These are phyloP conservation scores for Skeletonema marinoi DNA, from an alignment of 108 stramenopile species.

Conservation along the genomic window DNA sequence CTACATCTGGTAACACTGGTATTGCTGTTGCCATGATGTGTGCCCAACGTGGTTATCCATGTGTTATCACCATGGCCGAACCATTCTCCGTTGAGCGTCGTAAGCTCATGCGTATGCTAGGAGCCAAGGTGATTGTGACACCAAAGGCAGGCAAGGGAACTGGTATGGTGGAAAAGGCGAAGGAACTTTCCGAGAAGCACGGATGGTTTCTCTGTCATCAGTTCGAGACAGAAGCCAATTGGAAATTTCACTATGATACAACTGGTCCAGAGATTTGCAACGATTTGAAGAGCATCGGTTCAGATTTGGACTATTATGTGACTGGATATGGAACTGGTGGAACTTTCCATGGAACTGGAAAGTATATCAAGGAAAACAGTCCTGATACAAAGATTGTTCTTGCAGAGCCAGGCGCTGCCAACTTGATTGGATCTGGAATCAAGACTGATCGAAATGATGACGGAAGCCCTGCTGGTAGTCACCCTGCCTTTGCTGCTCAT, in stretches of 20 bases:
- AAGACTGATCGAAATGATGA: constrained; percentile 57
- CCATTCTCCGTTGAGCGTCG: constrained; percentile 70
- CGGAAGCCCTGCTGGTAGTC: constrained; percentile 49
- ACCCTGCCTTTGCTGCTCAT: constrained; percentile 55
- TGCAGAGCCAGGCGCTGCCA: constrained; percentile 70
- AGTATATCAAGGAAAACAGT: constrained; percentile 57
- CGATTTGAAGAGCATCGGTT: constrained; percentile 50
- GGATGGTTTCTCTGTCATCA: constrained; percentile 76
- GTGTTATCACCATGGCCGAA: constrained; percentile 77
- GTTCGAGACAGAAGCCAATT: constrained; percentile 82
- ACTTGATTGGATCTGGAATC: constrained; percentile 64
- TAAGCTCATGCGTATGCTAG: constrained; percentile 71
- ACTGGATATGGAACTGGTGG: constrained; percentile 74
- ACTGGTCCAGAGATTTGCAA: constrained; percentile 76
- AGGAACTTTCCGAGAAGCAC: constrained; percentile 62
- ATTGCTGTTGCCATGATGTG: constrained; percentile 70
- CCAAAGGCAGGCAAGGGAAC: constrained; percentile 67
- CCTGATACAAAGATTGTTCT: constrained; percentile 69
- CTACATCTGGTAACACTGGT: constrained; percentile 95
- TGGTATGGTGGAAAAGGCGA: constrained; percentile 78
- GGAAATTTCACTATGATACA: constrained; percentile 71
- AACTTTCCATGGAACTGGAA: constrained; percentile 66
- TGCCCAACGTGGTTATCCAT: constrained; percentile 75
- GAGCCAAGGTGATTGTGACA: constrained; percentile 72
- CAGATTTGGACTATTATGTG: constrained; percentile 64